Conservation (phyloP, 352 stramenopile species). For the Lagenidium sp. region DNA sequence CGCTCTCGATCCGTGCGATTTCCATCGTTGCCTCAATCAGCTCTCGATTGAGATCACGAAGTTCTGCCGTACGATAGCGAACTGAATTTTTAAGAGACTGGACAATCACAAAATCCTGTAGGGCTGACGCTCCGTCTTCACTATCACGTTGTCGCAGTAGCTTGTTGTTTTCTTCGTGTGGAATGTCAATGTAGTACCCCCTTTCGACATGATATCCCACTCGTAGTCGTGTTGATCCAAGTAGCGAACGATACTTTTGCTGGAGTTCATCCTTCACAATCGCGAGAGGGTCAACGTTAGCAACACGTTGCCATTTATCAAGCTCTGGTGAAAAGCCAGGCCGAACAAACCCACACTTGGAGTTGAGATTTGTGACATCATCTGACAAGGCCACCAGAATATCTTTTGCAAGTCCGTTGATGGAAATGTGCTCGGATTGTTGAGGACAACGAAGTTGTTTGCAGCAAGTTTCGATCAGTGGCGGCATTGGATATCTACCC, state of each 20-base stretch:
- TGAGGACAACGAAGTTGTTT: slow-evolving; percentile 8
- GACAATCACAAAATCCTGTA: slow-evolving; percentile 36
- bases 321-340: slow-evolving; percentile 44
- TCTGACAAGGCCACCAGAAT: slow-evolving; percentile 56
- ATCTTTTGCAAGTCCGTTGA: slow-evolving; percentile 14
- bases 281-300: slow-evolving; percentile 30
- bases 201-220: slow-evolving; percentile 53
- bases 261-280: slow-evolving; percentile 36
- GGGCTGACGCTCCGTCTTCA: slow-evolving; percentile 5
- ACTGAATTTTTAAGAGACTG: slow-evolving; percentile 64
- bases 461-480: slow-evolving; percentile 18
- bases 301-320: slow-evolving; percentile 46
- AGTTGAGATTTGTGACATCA: slow-evolving; percentile 50
- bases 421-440: not conserved
- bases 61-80: slow-evolving; percentile 54
- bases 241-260: slow-evolving; percentile 40
- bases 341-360: slow-evolving; percentile 45
- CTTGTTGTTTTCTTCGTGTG: slow-evolving; percentile 45
- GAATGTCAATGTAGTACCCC: slow-evolving; percentile 58
- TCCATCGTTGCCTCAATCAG: slow-evolving; percentile 44
- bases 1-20: slow-evolving; percentile 36
- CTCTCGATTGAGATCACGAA: slow-evolving; percentile 50
- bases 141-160: slow-evolving; percentile 17
- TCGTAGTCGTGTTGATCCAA: slow-evolving; percentile 44
- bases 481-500: too few species aligned